Conservation (phyloP, 106 monocot species). For the Posidonia australis region DNA sequence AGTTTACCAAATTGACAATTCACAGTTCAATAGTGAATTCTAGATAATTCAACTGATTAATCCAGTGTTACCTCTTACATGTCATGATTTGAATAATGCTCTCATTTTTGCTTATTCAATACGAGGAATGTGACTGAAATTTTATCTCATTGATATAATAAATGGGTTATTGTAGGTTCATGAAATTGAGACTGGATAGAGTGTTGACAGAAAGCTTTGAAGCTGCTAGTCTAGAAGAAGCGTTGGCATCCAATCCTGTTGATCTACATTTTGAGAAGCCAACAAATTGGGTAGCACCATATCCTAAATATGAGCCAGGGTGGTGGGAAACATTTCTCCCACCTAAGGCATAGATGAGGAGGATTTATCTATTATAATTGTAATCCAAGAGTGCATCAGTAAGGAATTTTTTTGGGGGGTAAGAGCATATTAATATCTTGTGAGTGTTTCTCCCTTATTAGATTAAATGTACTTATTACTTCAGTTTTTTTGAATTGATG, state of each 20-base stretch:
- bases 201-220: conserved; percentile 72
- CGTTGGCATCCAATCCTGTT: conserved; percentile 50
- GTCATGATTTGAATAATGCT: background rate
- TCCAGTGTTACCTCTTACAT: no score
- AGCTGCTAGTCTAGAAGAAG: conserved; percentile 45
- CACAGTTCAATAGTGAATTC: no score
- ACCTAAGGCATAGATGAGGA: conserved; percentile 18
- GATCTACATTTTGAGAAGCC: conserved; percentile 79
- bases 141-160: background rate
- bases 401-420: background rate
- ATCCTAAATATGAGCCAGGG: conserved; percentile 82
- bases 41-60: no score
- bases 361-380: no score
- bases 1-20: no score
- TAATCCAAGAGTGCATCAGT: background rate
- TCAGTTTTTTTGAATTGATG: no score
- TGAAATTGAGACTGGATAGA: conserved; percentile 92
- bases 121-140: background rate
- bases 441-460: no score
- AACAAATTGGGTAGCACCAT: conserved; percentile 80
- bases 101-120: background rate
- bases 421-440: background rate
- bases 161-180: conserved; percentile 60
- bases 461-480: no score
- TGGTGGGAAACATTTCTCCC: conserved; percentile 93